Conservation (phyloP, 805 yeast genomes). For the Wickerhamomyces xylosicus region DNA sequence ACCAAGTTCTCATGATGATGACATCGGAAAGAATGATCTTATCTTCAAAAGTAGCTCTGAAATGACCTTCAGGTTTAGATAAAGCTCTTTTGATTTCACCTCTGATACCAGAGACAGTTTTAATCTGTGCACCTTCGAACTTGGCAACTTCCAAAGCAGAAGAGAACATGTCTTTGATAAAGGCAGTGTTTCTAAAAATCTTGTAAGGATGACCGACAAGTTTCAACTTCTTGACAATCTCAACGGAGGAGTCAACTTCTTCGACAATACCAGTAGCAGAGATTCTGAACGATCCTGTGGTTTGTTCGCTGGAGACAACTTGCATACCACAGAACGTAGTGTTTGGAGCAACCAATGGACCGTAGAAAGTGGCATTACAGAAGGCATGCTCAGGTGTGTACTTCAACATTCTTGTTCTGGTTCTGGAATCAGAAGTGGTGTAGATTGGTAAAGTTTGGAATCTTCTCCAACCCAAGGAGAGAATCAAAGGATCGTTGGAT, state of each 20-base stretch:
- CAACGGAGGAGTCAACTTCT: conserved; percentile 80
- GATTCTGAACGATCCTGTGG: conserved; percentile 86
- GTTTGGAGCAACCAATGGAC: conserved; percentile 94
- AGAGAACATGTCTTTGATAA: conserved; percentile 92
- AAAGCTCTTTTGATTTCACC: conserved; percentile 96
- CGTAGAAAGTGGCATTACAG: conserved; percentile 92
- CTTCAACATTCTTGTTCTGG: conserved; percentile 95
- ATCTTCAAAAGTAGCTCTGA: conserved; percentile 95
- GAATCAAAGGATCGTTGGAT: conserved; percentile 88
- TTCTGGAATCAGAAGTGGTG: conserved; percentile 94
- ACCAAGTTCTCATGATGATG: conserved; percentile 89
- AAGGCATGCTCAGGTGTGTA: conserved; percentile 98
- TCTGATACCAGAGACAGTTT: conserved; percentile 93
- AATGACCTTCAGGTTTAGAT: conserved; percentile 90
- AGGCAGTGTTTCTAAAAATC: conserved; percentile 92
- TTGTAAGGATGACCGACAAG: conserved; percentile 92
- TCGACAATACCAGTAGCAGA: conserved; percentile 96
- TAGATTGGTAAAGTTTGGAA: conserved; percentile 94
- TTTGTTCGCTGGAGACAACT: conserved; percentile 69
- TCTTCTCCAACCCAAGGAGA: conserved; percentile 96
- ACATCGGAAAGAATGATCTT: conserved; percentile 86
- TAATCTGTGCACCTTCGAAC: conserved; percentile 95
- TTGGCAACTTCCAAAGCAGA: conserved; percentile 91
- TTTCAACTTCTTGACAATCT: conserved; percentile 91
- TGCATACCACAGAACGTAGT: conserved; percentile 96